Conservation (phyloP, 352 stramenopile genomes). For the Elongisporangium anandrum region DNA sequence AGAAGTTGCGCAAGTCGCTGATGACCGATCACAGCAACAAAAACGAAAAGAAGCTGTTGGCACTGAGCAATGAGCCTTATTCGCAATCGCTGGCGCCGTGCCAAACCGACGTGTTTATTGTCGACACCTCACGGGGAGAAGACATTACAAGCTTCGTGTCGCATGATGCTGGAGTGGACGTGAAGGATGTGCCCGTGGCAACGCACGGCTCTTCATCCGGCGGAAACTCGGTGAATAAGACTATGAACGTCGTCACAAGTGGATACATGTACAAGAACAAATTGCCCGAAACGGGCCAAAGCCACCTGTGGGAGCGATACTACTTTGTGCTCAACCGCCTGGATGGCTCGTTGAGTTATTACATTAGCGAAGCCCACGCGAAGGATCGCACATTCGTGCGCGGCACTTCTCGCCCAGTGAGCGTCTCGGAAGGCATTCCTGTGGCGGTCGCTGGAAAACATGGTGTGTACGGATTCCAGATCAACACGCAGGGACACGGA, state of each 20-base stretch:
- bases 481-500: conserved; percentile 84
- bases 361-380: conserved; percentile 81
- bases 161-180: conserved; percentile 66
- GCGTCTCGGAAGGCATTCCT: conserved; percentile 77
- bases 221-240: conserved; percentile 15
- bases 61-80: conserved; percentile 71
- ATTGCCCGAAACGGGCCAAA: conserved; percentile 74
- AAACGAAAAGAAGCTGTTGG: conserved; percentile 64
- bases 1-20: conserved; percentile 73
- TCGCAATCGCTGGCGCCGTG: conserved; percentile 35
- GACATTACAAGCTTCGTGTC: conserved; percentile 77
- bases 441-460: conserved; percentile 65
- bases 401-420: conserved; percentile 68
- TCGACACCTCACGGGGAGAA: conserved; percentile 79
- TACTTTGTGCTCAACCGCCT: conserved; percentile 81
- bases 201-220: conserved; percentile 8
- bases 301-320: conserved; percentile 80
- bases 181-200: conserved; percentile 44
- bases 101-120: conserved; percentile 66
- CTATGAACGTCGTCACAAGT: conserved; percentile 65
- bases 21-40: conserved; percentile 60
- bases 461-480: conserved; percentile 79
- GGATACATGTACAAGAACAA: conserved; percentile 90
- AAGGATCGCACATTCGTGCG: conserved; percentile 83
- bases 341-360: conserved; percentile 76